A percentile compares a stretch with the other conserved stretches of the same genome.
Conservation (phyloP, 768 basidiomycete genomes). For the Mycena rebaudengoi region DNA sequence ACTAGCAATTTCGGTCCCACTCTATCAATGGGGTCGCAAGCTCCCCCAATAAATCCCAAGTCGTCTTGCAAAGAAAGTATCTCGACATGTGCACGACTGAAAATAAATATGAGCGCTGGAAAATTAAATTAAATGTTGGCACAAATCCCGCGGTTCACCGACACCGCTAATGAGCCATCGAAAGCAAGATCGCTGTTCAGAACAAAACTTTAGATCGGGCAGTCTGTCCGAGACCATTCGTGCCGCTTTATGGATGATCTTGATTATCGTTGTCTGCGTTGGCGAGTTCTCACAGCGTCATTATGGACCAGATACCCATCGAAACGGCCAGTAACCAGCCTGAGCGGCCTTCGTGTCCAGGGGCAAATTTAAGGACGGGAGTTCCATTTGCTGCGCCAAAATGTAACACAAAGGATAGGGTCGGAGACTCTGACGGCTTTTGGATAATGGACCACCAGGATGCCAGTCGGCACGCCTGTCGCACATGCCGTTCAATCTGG, state of each 20-base stretch:
- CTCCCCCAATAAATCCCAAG: conserved; percentile 41
- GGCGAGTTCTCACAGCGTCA: conserved; percentile 61
- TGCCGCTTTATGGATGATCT: conserved; percentile 41
- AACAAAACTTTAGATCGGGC: conserved; percentile 59
- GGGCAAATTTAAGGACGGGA: conserved; percentile 59
- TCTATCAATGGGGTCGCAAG: no score
- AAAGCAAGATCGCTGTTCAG: conserved; percentile 57
- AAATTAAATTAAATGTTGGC: neutral
- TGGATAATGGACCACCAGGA: no score
- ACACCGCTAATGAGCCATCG: conserved; percentile 59
- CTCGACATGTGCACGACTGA: conserved; percentile 43
- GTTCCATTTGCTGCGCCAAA: conserved; percentile 49
- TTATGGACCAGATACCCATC: conserved; percentile 66
- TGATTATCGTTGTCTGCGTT: conserved; percentile 27
- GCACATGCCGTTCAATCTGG: conserved; percentile 56
- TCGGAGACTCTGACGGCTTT: conserved; percentile 25
- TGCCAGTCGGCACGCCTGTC: conserved; percentile 55
- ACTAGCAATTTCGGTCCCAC: no score
- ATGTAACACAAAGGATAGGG: conserved; percentile 21
- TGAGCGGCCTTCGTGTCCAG: conserved; percentile 55
- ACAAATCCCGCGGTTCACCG: conserved; percentile 58
- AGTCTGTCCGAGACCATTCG: conserved; percentile 64
- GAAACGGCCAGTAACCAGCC: conserved; percentile 62
- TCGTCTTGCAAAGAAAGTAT: conserved; percentile 38
- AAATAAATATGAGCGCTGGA: conserved; percentile 29